Percentiles rank a stretch among this genome's conserved stretches.
Evolutionary conservation across 495 filamentous ascomycete species (phyloP).

Genomic region (Sphaerosporella brunnea): DNA sequence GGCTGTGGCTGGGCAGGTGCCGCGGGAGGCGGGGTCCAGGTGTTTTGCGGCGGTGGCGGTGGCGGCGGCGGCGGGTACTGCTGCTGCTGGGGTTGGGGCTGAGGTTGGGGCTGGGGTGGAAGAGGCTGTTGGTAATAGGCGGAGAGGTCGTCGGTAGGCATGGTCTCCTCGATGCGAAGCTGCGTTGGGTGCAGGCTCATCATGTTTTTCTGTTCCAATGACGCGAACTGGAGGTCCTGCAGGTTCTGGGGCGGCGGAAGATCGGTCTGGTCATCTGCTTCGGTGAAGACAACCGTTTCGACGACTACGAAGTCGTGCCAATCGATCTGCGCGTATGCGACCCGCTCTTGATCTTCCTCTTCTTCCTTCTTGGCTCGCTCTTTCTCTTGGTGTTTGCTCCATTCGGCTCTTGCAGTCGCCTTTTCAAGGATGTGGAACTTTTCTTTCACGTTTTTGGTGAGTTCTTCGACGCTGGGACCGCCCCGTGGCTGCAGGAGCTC

Average conservation of each 20-base stretch:
- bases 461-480: conserved; percentile 49
- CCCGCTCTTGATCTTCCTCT: conserved; percentile 62
- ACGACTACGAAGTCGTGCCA: conserved; percentile 97
- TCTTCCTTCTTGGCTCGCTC: conserved; percentile 84
- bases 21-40: conserved; percentile 18
- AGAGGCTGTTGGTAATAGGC: conserved; percentile 22
- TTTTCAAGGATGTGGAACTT: conserved; percentile 63
- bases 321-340: conserved; percentile 81
- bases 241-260: conserved; percentile 79
- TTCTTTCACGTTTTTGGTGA: conserved; percentile 60
- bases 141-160: conserved; percentile 43
- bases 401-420: conserved; percentile 71
- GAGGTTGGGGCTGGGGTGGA: conserved; percentile 14
- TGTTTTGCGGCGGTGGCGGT: conserved; percentile 25
- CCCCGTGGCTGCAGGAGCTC: conserved; percentile 55
- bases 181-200: conserved; percentile 59
- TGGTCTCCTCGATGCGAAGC: conserved; percentile 84
- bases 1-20: conserved; percentile 15
- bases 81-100: conserved; percentile 17
- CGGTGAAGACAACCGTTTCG: conserved; percentile 86
- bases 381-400: conserved; percentile 63
- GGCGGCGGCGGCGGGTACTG: conserved; percentile 20
- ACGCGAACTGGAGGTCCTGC: conserved; percentile 79
- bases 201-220: conserved; percentile 81
- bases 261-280: conserved; percentile 67